Evolutionary conservation across 2,329 filamentous ascomycete species (phyloP).

Genomic region (Xylaria sp.): DNA sequence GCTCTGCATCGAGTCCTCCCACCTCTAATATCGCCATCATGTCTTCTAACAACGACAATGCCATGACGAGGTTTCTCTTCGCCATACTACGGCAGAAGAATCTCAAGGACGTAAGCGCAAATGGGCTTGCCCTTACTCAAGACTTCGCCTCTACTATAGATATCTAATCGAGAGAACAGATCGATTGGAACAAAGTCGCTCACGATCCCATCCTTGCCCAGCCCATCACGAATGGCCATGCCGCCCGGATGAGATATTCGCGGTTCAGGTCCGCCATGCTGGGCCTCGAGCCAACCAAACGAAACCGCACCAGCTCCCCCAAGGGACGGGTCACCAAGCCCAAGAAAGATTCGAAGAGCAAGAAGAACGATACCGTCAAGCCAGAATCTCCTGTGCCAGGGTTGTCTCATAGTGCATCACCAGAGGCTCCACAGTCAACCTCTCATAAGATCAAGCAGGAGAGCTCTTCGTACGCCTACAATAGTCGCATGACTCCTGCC

Average conservation of each 20-base stretch:
- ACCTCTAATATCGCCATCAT: slow-evolving; percentile 52
- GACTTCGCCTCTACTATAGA: not conserved
- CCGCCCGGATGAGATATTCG: slow-evolving; percentile 69
- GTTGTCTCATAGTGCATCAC: slow-evolving; percentile 36
- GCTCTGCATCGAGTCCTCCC: slow-evolving; percentile 27
- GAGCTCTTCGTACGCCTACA: slow-evolving; percentile 47
- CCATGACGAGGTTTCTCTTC: slow-evolving; percentile 68
- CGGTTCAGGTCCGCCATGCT: slow-evolving; percentile 62
- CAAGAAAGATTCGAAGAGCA: slow-evolving; percentile 54
- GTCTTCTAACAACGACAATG: slow-evolving; percentile 66
- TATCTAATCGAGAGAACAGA: slow-evolving; percentile 54
- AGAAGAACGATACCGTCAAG: slow-evolving; percentile 56
- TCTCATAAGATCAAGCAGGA: slow-evolving; percentile 55
- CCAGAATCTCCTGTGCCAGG: slow-evolving; percentile 48
- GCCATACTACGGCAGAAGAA: slow-evolving; percentile 70
- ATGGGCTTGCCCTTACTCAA: slow-evolving; percentile 45
- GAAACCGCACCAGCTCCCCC: slow-evolving; percentile 54
- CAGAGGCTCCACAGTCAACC: slow-evolving; percentile 34
- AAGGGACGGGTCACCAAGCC: slow-evolving; percentile 60
- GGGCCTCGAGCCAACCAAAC: slow-evolving; percentile 60
- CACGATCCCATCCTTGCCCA: slow-evolving; percentile 64
- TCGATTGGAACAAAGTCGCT: slow-evolving; percentile 69
- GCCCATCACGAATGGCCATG: slow-evolving; percentile 69
- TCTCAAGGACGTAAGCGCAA: slow-evolving; percentile 70
- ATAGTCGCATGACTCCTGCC: slow-evolving; percentile 44